Conservation (phyloP, 176 grass and related monocot species). For the Rhynchospora pubera region DNA sequence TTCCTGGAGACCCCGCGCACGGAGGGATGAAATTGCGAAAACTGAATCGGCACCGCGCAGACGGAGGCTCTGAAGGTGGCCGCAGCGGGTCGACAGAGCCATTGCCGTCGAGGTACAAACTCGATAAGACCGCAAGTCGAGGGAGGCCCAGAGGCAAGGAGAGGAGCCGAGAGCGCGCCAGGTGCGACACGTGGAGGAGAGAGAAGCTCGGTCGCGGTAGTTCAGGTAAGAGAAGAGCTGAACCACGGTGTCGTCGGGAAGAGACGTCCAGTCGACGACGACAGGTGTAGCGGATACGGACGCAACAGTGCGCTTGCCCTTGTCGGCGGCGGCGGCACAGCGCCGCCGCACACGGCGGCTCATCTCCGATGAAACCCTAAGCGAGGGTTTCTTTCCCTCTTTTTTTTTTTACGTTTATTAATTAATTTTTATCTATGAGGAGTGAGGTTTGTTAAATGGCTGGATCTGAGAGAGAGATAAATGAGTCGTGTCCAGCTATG, state of each 20-base stretch:
- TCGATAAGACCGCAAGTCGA: constrained; percentile 85
- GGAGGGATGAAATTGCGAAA: constrained; percentile 41
- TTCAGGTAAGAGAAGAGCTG: constrained; percentile 82
- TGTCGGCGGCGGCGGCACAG: constrained; percentile 32
- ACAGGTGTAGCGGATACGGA: constrained; percentile 5
- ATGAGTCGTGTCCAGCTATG: neutral
- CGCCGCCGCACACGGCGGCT: constrained; percentile 84
- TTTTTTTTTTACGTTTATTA: neutral
- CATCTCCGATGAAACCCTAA: constrained; percentile 73
- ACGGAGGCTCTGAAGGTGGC: constrained; percentile 45
- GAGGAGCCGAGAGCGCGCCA: constrained; percentile 81
- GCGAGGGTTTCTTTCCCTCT: neutral
- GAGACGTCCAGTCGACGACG: constrained; percentile 72
- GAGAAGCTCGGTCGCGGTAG: constrained; percentile 77
- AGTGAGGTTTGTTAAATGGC: neutral
- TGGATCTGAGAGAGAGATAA: neutral
- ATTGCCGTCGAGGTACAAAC: constrained; percentile 38
- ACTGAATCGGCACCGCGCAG: constrained; percentile 54
- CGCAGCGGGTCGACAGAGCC: constrained; percentile 59
- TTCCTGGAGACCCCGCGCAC: constrained; percentile 52
- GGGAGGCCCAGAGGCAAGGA: constrained; percentile 64
- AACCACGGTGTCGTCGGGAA: constrained; percentile 74
- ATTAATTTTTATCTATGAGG: neutral
- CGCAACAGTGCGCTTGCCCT: constrained; percentile 23
- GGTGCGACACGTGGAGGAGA: constrained; percentile 50